Percentiles rank a stretch among this genome's conserved stretches.
phyloP scores from a whole-genome alignment of 1,284 basidiomycete genomes.

The Irpex rosettiformis region DNA sequence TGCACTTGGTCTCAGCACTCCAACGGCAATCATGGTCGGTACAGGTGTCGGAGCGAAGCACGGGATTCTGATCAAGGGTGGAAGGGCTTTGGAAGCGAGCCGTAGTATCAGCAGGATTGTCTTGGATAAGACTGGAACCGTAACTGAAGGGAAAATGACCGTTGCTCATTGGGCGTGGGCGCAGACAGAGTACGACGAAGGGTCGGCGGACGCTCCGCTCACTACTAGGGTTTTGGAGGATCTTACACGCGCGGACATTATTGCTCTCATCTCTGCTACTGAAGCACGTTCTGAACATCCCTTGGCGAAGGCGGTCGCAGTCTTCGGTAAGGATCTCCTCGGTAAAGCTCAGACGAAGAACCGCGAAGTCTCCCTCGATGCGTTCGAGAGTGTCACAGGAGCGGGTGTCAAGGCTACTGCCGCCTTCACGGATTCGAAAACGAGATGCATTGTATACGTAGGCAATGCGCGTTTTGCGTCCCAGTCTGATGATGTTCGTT shows the following conservation, averaged over 20 bases:
- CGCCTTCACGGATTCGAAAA: slow-evolving; percentile 34
- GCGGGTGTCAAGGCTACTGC: slow-evolving; percentile 80
- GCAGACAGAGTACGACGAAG: slow-evolving; percentile 37
- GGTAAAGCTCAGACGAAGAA: slow-evolving; percentile 36
- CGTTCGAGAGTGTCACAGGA: slow-evolving; percentile 88
- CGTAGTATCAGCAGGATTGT: slow-evolving; percentile 79
- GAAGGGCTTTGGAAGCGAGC: slow-evolving; percentile 90
- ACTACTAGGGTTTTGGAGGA: slow-evolving; percentile 58
- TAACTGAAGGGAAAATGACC: slow-evolving; percentile 83
- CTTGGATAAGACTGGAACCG: slow-evolving; percentile 97
- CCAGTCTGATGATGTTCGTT: slow-evolving; percentile 41
- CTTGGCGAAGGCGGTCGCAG: slow-evolving; percentile 87
- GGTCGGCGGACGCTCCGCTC: slow-evolving; percentile 36
- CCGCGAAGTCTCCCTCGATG: slow-evolving; percentile 43
- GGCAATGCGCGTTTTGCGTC: slow-evolving; percentile 75
- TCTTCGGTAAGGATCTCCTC: slow-evolving; percentile 73
- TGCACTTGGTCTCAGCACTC: slow-evolving; percentile 93
- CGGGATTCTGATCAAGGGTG: slow-evolving; percentile 98
- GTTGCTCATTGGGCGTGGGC: slow-evolving; percentile 82
- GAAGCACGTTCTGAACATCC: slow-evolving; percentile 96
- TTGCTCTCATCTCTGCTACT: slow-evolving; percentile 81
- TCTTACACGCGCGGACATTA: slow-evolving; percentile 58
- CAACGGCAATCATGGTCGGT: slow-evolving; percentile 99
- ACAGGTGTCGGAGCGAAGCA: slow-evolving; percentile 97
- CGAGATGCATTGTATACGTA: slow-evolving; percentile 59